Evolutionary conservation across 2,329 filamentous ascomycete genomes (phyloP).

Genomic region (Nigrograna mackinnonii): DNA sequence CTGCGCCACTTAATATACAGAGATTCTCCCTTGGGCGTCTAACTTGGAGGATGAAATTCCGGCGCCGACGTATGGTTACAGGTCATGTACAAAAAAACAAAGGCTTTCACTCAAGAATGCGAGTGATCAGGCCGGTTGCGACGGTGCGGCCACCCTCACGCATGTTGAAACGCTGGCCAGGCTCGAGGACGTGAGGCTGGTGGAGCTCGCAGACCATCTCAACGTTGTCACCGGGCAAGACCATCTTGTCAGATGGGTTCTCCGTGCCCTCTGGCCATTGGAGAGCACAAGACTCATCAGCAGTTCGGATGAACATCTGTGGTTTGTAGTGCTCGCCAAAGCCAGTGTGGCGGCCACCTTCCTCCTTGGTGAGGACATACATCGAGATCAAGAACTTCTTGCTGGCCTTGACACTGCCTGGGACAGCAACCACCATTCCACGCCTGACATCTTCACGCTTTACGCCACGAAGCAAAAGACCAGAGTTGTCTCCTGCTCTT

Average conservation of each 20-base stretch:
- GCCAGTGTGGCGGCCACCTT: slow-evolving; percentile 94
- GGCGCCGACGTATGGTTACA: background rate
- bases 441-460: slow-evolving; percentile 93
- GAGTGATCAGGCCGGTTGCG: slow-evolving; percentile 44
- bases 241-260: slow-evolving; percentile 73
- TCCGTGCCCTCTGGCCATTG: slow-evolving; percentile 84
- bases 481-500: slow-evolving; percentile 95
- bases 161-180: slow-evolving; percentile 95
- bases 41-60: background rate
- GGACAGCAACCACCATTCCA: slow-evolving; percentile 91
- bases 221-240: slow-evolving; percentile 98
- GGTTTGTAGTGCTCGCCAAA: slow-evolving; percentile 97
- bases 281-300: slow-evolving; percentile 74
- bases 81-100: background rate
- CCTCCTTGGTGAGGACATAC: slow-evolving; percentile 97
- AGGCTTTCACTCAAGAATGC: slow-evolving; percentile 23
- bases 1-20: slow-evolving; percentile 2
- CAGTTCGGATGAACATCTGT: slow-evolving; percentile 93
- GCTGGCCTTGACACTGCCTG: slow-evolving; percentile 83
- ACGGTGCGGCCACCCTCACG: slow-evolving; percentile 83
- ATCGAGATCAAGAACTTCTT: slow-evolving; percentile 92
- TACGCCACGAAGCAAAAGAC: slow-evolving; percentile 91
- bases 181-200: slow-evolving; percentile 84
- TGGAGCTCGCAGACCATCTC: slow-evolving; percentile 93
- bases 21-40: background rate